Conservation (phyloP, 2,329 filamentous ascomycete genomes). For the Dissoconium aciculare region DNA sequence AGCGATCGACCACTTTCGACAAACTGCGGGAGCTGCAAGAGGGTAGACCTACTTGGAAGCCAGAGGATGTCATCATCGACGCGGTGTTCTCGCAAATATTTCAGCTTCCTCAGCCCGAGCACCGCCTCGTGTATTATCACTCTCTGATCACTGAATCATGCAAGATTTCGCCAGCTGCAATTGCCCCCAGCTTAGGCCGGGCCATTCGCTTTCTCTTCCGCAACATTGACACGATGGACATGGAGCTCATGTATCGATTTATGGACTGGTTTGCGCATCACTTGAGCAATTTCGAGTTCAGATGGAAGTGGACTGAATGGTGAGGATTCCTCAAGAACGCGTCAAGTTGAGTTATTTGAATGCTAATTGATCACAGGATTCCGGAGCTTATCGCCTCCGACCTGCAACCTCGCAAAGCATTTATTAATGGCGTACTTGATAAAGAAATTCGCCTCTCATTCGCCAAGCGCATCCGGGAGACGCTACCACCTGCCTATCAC, state of each 20-base stretch:
- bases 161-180: conserved; percentile 90
- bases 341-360: not conserved
- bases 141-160: conserved; percentile 87
- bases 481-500: conserved; percentile 71
- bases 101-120: conserved; percentile 70
- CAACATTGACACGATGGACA: conserved; percentile 65
- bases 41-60: conserved; percentile 76
- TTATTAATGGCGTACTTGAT: conserved; percentile 78
- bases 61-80: conserved; percentile 93
- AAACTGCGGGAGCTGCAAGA: conserved; percentile 55
- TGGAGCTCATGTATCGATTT: conserved; percentile 76
- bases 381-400: conserved; percentile 66
- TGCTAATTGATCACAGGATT: conserved; percentile 33
- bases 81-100: conserved; percentile 93
- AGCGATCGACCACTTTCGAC: conserved; percentile 85
- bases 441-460: conserved; percentile 97
- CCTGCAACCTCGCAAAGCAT: conserved; percentile 78
- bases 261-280: conserved; percentile 97
- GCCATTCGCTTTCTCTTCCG: conserved; percentile 87
- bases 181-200: conserved; percentile 81
- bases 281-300: conserved; percentile 96
- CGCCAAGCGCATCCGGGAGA: conserved; percentile 88
- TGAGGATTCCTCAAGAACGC: conserved; percentile 23
- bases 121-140: conserved; percentile 95
- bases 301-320: conserved; percentile 99